Conservation (phyloP, 768 basidiomycete species). For the Tylopilus plumbeoviolaceoides region DNA sequence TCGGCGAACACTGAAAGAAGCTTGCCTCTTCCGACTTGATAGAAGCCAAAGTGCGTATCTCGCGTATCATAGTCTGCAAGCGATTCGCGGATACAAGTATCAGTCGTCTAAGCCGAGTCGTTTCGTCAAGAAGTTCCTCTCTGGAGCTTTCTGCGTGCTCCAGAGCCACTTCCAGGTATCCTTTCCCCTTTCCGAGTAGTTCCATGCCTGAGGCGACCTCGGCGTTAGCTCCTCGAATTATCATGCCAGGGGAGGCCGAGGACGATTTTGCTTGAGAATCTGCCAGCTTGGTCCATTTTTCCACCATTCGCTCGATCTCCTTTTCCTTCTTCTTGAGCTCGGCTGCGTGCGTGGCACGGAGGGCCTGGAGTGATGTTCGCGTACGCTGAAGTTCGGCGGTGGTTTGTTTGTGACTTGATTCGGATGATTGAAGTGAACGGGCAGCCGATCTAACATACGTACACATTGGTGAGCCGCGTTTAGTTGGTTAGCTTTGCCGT, state of each 20-base stretch:
- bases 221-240: conserved; percentile 50
- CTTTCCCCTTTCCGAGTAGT: conserved; percentile 46
- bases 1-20: conserved; percentile 5
- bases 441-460: conserved; percentile 40
- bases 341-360: conserved; percentile 62
- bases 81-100: conserved; percentile 63
- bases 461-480: conserved; percentile 5
- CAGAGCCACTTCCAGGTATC: conserved; percentile 61
- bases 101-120: conserved; percentile 53
- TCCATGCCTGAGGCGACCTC: conserved; percentile 43
- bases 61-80: conserved; percentile 51
- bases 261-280: conserved; percentile 64
- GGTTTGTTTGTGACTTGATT: conserved; percentile 69
- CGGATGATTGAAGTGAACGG: conserved; percentile 53
- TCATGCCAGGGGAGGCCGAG: conserved; percentile 44
- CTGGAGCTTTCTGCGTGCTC: conserved; percentile 71
- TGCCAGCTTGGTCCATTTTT: conserved; percentile 69
- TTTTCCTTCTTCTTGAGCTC: conserved; percentile 82
- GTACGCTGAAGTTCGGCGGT: conserved; percentile 66
- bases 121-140: conserved; percentile 60
- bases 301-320: conserved; percentile 68
- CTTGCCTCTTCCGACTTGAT: conserved; percentile 49
- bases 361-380: conserved; percentile 60
- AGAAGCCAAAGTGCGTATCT: conserved; percentile 37
- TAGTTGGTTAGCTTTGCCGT: background rate